Conservation (phyloP, 1,139 yeast genomes). For the Zygoascus sp. region DNA sequence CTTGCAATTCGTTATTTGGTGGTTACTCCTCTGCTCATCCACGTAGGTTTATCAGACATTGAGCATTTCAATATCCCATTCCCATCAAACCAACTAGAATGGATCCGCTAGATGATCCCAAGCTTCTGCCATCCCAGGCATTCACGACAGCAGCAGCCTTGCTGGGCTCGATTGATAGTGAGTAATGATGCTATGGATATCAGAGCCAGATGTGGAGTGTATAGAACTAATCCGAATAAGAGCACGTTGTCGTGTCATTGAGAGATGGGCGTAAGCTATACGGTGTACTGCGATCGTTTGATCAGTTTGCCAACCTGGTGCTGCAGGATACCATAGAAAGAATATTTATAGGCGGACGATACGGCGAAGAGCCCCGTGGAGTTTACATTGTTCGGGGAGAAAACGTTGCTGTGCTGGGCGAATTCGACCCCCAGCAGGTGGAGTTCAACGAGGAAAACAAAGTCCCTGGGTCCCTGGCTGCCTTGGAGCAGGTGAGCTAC, state of each 20-base stretch:
- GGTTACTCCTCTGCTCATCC: too few species aligned
- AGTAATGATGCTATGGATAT: too few species aligned
- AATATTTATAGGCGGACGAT: slow-evolving; percentile 61
- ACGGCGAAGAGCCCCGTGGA: slow-evolving; percentile 73
- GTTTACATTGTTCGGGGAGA: slow-evolving; percentile 94
- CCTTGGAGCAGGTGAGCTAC: slow-evolving; percentile 55
- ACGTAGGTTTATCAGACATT: too few species aligned
- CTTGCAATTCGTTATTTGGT: too few species aligned
- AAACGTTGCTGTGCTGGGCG: slow-evolving; percentile 94
- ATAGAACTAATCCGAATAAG: slow-evolving; percentile 26
- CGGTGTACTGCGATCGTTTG: slow-evolving; percentile 92
- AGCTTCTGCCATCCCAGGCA: slow-evolving; percentile 50
- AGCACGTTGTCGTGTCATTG: slow-evolving; percentile 72
- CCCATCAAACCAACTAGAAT: slow-evolving; percentile 13
- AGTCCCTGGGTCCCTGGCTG: slow-evolving; percentile 23
- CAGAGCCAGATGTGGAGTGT: too few species aligned
- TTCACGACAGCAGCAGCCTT: slow-evolving; percentile 97
- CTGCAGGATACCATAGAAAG: slow-evolving; percentile 88
- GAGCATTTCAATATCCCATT: background rate
- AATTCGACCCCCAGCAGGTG: slow-evolving; percentile 83
- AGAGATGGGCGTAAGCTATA: slow-evolving; percentile 87
- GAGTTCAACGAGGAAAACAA: slow-evolving; percentile 54
- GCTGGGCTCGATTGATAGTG: slow-evolving; percentile 87
- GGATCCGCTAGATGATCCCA: slow-evolving; percentile 33
- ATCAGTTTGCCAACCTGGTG: slow-evolving; percentile 89